Evolutionary conservation across 2,329 filamentous ascomycete genomes (phyloP), one percentile per base, ranked within the genome.

Genomic region (Colletotrichum aenigma): DNA sequence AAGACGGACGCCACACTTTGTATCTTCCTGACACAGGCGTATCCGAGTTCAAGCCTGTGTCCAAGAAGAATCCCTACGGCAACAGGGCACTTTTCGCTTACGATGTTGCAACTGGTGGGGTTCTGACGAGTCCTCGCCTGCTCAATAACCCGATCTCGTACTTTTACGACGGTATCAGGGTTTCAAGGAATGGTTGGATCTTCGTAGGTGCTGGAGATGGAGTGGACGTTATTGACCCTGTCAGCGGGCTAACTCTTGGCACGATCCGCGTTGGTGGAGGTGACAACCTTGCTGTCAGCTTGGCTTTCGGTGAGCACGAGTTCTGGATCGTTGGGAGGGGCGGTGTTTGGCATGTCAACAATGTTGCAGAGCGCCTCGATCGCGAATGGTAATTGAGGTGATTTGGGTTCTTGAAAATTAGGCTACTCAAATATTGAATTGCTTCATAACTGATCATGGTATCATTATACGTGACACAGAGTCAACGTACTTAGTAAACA

Each of bases 401-500:
- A 2, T 9, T 28, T 2, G 43, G 43, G n/a, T 52, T 48, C 12
- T 52, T 52, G n/a, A 2, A 13, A 52, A 7, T 28, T 18, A 12
- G 21, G 55, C 55, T 16, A 18, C 21, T 18, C 55, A 58, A 28
- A 30, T 16, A 12, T 32, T 32, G 26, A 13, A 32, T 21, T 28
- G 16, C 9, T 60, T 26, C 56, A n/a, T 12, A 32, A 13, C 4
- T 60, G 26, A 16, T 18, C 26, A 60, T 26, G 16, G 28, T 32
- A 32, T 60, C 56, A 60, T 32, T 4, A 30, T 30, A 60, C 56
- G 26, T 7, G 16, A 32, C 58, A 21, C 4, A 36, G 9, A 2
- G 18, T n/a, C 34, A 6, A 43, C 13, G 18, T 18, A n/a, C 1
- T 52, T 32, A 52, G 38, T 48, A 65, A 38, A 24, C 87, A 82